These are phyloP conservation scores for Salix viminalis DNA, from an alignment of 345 rosid genomes.

Conservation along the genomic window DNA sequence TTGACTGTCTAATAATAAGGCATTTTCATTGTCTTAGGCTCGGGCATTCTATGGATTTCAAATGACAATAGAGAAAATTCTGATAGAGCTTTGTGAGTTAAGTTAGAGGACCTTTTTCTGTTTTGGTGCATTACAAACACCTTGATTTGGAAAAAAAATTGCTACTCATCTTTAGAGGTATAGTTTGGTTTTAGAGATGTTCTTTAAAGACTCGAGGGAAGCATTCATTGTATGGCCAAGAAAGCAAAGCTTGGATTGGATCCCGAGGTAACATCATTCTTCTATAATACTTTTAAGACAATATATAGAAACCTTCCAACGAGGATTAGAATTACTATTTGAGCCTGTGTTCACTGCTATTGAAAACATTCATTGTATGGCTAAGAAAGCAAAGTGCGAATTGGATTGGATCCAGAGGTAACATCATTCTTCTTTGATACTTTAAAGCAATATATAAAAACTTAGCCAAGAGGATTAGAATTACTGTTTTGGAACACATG, in stretches of 20 bases:
- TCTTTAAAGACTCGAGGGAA: conserved; percentile 68
- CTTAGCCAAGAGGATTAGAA: too few relatives aligned
- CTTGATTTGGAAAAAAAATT: conserved; percentile 10
- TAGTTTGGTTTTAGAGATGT: conserved; percentile 87
- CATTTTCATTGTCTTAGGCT: conserved; percentile 48
- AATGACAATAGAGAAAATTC: conserved; percentile 11
- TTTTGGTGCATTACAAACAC: neutral
- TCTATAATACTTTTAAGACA: neutral
- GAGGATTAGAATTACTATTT: neutral
- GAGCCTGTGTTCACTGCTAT: too few relatives aligned
- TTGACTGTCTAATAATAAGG: conserved; percentile 21
- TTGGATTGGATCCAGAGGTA: too few relatives aligned
- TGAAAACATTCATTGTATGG: too few relatives aligned
- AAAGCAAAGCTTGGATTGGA: conserved; percentile 84
- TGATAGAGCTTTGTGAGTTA: too few relatives aligned
- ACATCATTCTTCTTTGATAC: too few relatives aligned
- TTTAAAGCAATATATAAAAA: too few relatives aligned
- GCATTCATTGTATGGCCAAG: conserved; percentile 64
- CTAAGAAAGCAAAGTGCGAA: too few relatives aligned
- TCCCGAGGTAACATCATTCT: conserved; percentile 30
- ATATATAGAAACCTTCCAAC: neutral
- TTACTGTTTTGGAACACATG: too few relatives aligned
- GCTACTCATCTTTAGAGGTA: conserved; percentile 52
- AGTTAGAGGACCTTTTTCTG: neutral
- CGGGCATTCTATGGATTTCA: conserved; percentile 91